Conservation (phyloP, 2,329 filamentous ascomycete genomes). For the Epicoccum sorghinum region DNA sequence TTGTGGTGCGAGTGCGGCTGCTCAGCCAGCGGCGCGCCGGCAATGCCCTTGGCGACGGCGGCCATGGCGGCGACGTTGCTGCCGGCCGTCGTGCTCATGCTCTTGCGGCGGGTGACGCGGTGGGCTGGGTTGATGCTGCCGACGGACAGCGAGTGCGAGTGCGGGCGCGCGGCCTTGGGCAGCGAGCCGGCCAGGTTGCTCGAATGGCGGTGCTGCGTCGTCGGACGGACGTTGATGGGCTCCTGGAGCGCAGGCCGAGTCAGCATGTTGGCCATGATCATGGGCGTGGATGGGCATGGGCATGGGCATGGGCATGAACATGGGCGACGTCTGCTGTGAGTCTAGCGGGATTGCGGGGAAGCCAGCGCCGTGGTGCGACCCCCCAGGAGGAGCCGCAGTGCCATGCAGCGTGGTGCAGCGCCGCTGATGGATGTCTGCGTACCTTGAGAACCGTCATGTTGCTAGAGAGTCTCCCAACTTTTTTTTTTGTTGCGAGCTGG, state of each 20-base stretch:
- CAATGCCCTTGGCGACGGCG: constrained; percentile 68
- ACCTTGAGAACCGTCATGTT: constrained; percentile 51
- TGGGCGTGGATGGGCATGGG: no score
- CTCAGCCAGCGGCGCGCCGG: constrained; percentile 64
- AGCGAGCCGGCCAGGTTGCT: constrained; percentile 64
- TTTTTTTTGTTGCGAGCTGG: background rate
- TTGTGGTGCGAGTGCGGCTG: constrained; percentile 38
- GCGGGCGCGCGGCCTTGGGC: constrained; percentile 72
- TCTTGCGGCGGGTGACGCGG: constrained; percentile 91
- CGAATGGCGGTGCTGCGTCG: constrained; percentile 54
- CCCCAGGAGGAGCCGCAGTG: background rate
- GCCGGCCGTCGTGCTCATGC: constrained; percentile 77
- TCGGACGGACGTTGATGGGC: constrained; percentile 51
- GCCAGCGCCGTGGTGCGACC: background rate
- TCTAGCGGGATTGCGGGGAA: constrained; percentile 16
- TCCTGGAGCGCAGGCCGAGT: constrained; percentile 40
- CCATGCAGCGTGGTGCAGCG: background rate
- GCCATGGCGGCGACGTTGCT: constrained; percentile 78
- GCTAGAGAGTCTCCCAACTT: constrained; percentile 7
- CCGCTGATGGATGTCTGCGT: constrained; percentile 11
- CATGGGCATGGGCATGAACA: no score
- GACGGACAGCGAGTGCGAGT: constrained; percentile 81
- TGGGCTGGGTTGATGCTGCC: constrained; percentile 79
- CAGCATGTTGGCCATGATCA: constrained; percentile 22
- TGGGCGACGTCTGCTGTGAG: no score